These are phyloP conservation scores for Calocera viscosa DNA, from an alignment of 768 basidiomycete genomes.

Conservation along the genomic window DNA sequence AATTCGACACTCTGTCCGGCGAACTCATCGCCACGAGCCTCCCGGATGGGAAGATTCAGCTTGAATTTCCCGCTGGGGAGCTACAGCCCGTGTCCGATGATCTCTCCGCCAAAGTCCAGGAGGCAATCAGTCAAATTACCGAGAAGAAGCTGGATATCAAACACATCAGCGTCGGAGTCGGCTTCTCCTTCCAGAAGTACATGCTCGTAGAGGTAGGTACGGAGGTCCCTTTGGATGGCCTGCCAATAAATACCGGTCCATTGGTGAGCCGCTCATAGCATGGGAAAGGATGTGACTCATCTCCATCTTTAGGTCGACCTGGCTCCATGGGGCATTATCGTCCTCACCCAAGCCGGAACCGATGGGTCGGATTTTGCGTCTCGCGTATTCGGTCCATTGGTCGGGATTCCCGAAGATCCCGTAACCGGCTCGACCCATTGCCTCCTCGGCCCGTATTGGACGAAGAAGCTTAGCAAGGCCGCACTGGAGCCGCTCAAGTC, in stretches of 20 bases:
- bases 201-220: neutral
- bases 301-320: neutral
- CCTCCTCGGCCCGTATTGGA: slow-evolving; percentile 24
- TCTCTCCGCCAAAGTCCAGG: neutral
- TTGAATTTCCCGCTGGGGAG: slow-evolving; percentile 22
- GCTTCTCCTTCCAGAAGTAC: neutral
- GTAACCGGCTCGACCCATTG: slow-evolving; percentile 26
- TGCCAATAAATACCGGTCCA: neutral
- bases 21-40: slow-evolving; percentile 16
- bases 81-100: slow-evolving; percentile 8
- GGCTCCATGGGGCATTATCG: slow-evolving; percentile 6
- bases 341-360: slow-evolving; percentile 17
- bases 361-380: slow-evolving; percentile 20
- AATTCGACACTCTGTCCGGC: slow-evolving; percentile 20
- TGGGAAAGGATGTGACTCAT: neutral
- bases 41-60: slow-evolving; percentile 16
- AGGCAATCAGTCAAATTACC: neutral
- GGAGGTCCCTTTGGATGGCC: neutral
- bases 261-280: neutral
- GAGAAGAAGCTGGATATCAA: neutral
- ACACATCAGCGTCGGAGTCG: neutral
- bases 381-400: slow-evolving; percentile 23
- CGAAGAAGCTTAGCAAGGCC: neutral
- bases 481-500: slow-evolving; percentile 28
- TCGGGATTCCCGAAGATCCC: slow-evolving; percentile 24